Percentiles rank a stretch among this genome's conserved stretches.
Evolutionary conservation across 208 protist species (phyloP).

Genomic region (Naegleria gruberi): DNA sequence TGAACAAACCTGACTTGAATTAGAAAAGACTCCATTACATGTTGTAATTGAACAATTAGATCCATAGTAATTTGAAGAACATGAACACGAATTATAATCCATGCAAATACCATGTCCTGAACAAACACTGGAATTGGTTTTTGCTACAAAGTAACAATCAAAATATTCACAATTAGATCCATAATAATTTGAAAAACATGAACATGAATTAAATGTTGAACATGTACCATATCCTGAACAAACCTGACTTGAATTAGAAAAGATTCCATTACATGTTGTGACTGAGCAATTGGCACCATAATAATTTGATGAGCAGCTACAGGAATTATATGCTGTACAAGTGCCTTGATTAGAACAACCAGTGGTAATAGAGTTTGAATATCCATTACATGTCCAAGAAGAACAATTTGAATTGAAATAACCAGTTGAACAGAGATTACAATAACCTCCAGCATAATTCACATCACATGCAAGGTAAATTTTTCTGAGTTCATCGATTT

Average conservation of each 20-base stretch:
- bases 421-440: too few species aligned
- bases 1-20: not conserved
- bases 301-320: too few species aligned
- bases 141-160: not conserved
- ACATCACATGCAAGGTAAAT: too few species aligned
- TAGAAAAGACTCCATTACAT: not conserved
- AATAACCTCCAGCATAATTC: too few species aligned
- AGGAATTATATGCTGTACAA: too few species aligned
- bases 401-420: too few species aligned
- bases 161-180: not conserved
- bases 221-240: constrained; percentile 9
- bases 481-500: too few species aligned
- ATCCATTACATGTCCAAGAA: too few species aligned
- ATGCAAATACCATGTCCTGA: not conserved
- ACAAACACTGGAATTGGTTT: not conserved
- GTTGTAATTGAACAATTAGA: not conserved
- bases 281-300: not conserved
- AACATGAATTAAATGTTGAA: not conserved
- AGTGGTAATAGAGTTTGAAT: too few species aligned
- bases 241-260: not conserved
- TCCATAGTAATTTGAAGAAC: not conserved
- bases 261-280: not conserved
- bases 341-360: too few species aligned
- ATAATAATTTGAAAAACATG: not conserved
- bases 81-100: not conserved